Percentiles rank a stretch among this genome's conserved stretches.
Evolutionary conservation across 768 basidiomycete genomes (phyloP).

Genomic region (Boletus huronensis): DNA sequence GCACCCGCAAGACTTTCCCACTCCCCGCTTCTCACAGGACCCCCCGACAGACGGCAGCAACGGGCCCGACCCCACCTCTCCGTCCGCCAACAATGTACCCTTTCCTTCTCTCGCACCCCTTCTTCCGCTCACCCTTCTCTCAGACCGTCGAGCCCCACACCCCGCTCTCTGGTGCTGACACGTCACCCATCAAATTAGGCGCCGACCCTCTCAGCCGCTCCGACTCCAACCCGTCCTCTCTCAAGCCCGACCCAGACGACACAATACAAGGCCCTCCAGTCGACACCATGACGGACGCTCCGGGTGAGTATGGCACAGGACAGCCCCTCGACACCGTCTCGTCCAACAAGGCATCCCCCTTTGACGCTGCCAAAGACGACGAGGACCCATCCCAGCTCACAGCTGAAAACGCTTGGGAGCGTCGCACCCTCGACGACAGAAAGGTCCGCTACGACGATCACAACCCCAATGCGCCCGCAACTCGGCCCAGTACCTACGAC

Average conservation of each 20-base stretch:
- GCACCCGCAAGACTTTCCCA: constrained; percentile 20
- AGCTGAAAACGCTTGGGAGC: constrained; percentile 29
- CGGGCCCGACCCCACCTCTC: neutral
- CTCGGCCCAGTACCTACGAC: constrained; percentile 10
- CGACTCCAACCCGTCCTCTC: constrained; percentile 8
- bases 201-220: constrained; percentile 15
- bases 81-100: constrained; percentile 35
- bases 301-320: constrained; percentile 31
- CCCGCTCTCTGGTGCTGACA: constrained; percentile 27
- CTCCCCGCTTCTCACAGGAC: constrained; percentile 10
- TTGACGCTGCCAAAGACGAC: constrained; percentile 30
- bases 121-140: constrained; percentile 11
- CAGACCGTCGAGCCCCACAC: constrained; percentile 25
- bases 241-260: constrained; percentile 13
- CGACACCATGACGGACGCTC: constrained; percentile 12
- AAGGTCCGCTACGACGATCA: constrained; percentile 28
- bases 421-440: constrained; percentile 30
- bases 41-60: constrained; percentile 9
- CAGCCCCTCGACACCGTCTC: constrained; percentile 21
- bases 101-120: constrained; percentile 11
- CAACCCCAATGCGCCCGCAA: constrained; percentile 14
- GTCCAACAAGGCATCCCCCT: constrained; percentile 20
- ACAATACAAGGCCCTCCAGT: constrained; percentile 1
- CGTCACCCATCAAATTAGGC: constrained; percentile 19
- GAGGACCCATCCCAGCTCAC: constrained; percentile 20